phyloP scores from a whole-genome alignment of 257 asterid genomes.

The Asclepias syriaca region DNA sequence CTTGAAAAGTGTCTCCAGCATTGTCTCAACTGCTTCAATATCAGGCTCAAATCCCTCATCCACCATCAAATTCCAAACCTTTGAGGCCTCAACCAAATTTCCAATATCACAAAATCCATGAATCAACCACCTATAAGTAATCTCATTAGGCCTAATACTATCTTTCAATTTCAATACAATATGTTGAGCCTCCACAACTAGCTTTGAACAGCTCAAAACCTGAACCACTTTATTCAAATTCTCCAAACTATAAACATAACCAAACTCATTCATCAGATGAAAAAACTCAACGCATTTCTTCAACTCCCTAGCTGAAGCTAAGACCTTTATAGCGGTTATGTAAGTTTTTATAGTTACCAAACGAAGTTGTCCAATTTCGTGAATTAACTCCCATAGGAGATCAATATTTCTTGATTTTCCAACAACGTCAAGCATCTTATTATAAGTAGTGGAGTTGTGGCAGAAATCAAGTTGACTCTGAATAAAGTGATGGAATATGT shows the following conservation, averaged over 20 bases:
- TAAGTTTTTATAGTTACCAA: slow-evolving; percentile 60
- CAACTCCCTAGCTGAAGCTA: slow-evolving; percentile 74
- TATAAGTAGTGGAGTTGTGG: slow-evolving; percentile 68
- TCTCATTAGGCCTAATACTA: slow-evolving; percentile 42
- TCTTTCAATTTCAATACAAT: slow-evolving; percentile 59
- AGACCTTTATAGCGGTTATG: slow-evolving; percentile 45
- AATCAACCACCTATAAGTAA: slow-evolving; percentile 72
- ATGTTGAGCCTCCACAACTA: slow-evolving; percentile 68
- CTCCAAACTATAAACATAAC: slow-evolving; percentile 52
- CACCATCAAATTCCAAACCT: slow-evolving; percentile 79
- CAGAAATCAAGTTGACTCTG: slow-evolving; percentile 43
- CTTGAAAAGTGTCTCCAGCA: slow-evolving; percentile 73
- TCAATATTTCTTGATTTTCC: slow-evolving; percentile 82
- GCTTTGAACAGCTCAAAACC: slow-evolving; percentile 53
- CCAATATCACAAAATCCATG: slow-evolving; percentile 85
- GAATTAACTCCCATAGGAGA: slow-evolving; percentile 70
- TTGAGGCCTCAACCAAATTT: slow-evolving; percentile 73
- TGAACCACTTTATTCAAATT: slow-evolving; percentile 54
- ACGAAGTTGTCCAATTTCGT: slow-evolving; percentile 50
- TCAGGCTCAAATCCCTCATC: slow-evolving; percentile 61
- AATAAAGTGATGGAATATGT: slow-evolving; percentile 60
- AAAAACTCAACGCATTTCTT: slow-evolving; percentile 78
- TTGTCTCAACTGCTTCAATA: slow-evolving; percentile 33
- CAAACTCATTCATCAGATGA: slow-evolving; percentile 70
- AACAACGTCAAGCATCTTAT: slow-evolving; percentile 66